Percentiles rank a stretch among this genome's conserved stretches.
These are phyloP conservation scores for Climacium dendroides DNA, from an alignment of 225 moss, liverwort and hornwort species.

Conservation along the genomic window DNA sequence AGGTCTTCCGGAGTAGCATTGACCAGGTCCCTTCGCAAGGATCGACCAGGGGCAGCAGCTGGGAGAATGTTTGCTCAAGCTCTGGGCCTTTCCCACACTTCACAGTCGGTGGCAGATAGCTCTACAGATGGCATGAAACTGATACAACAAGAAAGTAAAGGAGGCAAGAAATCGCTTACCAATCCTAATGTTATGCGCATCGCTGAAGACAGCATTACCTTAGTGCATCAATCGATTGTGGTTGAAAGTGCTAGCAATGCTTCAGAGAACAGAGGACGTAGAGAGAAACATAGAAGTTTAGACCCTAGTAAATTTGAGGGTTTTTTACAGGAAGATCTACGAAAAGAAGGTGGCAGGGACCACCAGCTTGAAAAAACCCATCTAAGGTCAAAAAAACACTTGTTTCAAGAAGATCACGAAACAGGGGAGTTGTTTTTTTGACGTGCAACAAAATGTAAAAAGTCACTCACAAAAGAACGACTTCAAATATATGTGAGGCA, in stretches of 20 bases:
- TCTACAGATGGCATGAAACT: background rate
- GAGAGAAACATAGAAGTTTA: background rate
- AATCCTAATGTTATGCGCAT: background rate
- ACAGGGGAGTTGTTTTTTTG: conserved; percentile 46
- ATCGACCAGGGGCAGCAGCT: conserved; percentile 63
- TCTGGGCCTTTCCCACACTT: conserved; percentile 53
- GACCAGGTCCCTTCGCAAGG: conserved; percentile 22
- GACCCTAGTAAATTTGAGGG: conserved; percentile 15
- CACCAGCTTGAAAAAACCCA: background rate
- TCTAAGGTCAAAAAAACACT: background rate
- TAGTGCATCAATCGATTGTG: background rate
- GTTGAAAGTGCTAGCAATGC: conserved; percentile 2
- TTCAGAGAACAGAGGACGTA: background rate
- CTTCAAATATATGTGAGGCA: background rate
- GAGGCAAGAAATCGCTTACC: conserved; percentile 21
- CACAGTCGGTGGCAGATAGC: conserved; percentile 8
- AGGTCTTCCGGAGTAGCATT: conserved; percentile 7
- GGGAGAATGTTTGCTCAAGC: conserved; percentile 93
- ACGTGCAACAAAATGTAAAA: background rate
- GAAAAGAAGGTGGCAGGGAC: conserved; percentile 17
- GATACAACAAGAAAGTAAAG: conserved; percentile 8
- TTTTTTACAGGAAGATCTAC: conserved; percentile 18
- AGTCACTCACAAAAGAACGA: background rate
- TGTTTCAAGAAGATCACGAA: conserved; percentile 35
- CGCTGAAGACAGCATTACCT: background rate